Base-by-base conservation (phyloP, 2,329 filamentous ascomycete species). In the Talaromyces sp. region DNA sequence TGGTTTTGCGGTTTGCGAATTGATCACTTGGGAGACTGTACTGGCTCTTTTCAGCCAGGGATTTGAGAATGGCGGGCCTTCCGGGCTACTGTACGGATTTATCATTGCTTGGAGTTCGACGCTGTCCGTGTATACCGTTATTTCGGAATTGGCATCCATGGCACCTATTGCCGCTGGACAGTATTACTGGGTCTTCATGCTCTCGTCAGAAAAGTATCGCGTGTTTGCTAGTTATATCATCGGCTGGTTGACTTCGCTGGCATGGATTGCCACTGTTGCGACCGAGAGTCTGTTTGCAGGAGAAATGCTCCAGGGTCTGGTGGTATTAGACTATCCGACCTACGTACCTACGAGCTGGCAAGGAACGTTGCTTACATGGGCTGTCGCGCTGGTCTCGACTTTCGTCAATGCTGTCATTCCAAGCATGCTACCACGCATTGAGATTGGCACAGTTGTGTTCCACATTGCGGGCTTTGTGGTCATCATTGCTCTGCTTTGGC, bases 71-170 rank as follows among this genome's bases (percentile, higher is more conserved):
- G 79, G 79, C 16, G 79, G 79, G 4, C 79, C 81, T 12, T 76
- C 80, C 1, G 81, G 82, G 4, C 71, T 82, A 6, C 69, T 84
- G 9, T 84, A 82, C 66, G 81, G 81, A 55, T 84, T 80, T 70
- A 75, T 84, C 35, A 78, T 84, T 54, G 79, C 81, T 18, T 83
- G 81, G 80, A 67, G 73, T 18, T 80, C 78, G 0, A 83, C 79
- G 0, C 67, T 84, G 60, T 80, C 75, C 0, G 75, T 79, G 3
- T 82, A 81, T 65, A 78, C 76, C 0, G 78, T 79, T 16, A 77
- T 82, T 50, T 77, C 76, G 1, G 80, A 83, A 64, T 67, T 81
- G 39, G 79, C 76, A 0, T 81, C 79, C 4, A 78, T 82, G 75
- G 75, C 79, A 6, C 79, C 79, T 0, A 81, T 80, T 39, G 75